A percentile compares a stretch with the other conserved stretches of the same genome.
Evolutionary conservation across 2,329 filamentous ascomycete species (phyloP).

Genomic region (Aspergillus pseudoviridinutans): DNA sequence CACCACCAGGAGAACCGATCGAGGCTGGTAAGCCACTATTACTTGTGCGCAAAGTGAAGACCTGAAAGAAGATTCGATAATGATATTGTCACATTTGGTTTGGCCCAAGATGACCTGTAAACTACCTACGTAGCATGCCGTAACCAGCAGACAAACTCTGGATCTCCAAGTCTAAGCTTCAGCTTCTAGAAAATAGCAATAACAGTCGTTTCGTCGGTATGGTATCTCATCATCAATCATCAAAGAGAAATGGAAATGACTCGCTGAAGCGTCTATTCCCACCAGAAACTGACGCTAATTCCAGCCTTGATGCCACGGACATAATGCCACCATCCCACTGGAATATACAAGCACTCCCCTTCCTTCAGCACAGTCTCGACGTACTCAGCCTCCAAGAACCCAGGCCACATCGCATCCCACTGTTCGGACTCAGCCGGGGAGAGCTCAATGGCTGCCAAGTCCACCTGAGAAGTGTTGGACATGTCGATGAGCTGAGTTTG

Average conservation of each 20-base stretch:
- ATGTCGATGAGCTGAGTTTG: conserved; percentile 62
- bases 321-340: conserved; percentile 98
- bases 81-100: neutral
- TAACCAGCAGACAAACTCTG: neutral
- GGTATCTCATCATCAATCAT: no score
- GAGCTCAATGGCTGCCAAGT: conserved; percentile 66
- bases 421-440: conserved; percentile 40
- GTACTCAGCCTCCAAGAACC: conserved; percentile 60
- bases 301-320: conserved; percentile 79
- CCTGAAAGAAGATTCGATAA: neutral
- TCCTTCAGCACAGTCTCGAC: conserved; percentile 72
- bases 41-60: conserved; percentile 18
- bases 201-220: no score
- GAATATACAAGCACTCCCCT: conserved; percentile 85
- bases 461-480: conserved; percentile 81
- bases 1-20: conserved; percentile 39
- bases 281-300: conserved; percentile 98
- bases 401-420: conserved; percentile 47
- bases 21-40: conserved; percentile 32
- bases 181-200: no score
- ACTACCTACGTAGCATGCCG: neutral
- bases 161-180: neutral
- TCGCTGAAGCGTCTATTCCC: conserved; percentile 51
- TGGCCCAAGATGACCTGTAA: neutral
- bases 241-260: neutral